Percentiles rank a stretch among this genome's conserved stretches.
Conservation (phyloP, 495 filamentous ascomycete species). For the Parathielavia hyrcaniae region DNA sequence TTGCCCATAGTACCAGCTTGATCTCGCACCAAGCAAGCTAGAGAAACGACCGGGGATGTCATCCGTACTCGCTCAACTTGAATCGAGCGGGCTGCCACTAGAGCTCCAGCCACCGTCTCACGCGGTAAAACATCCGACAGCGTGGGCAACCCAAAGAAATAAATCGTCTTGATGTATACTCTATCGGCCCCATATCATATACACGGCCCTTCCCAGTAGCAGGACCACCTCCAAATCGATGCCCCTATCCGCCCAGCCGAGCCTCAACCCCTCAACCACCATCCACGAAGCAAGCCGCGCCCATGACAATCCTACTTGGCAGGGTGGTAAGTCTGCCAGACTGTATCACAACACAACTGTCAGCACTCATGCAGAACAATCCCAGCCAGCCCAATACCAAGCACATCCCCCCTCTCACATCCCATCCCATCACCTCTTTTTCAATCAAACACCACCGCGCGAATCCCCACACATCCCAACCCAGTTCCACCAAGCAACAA, state of each 20-base stretch:
- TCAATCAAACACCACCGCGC: not conserved
- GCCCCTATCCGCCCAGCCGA: not conserved
- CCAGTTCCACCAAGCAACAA: conserved; percentile 6
- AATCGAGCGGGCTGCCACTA: too few species aligned
- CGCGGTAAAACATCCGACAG: not conserved
- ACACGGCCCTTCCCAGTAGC: conserved; percentile 18
- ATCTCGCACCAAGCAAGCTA: too few species aligned
- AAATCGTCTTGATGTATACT: conserved; percentile 19
- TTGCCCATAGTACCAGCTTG: too few species aligned
- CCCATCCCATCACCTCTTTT: not conserved
- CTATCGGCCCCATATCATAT: conserved; percentile 29
- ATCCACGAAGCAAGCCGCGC: not conserved
- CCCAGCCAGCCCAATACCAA: too few species aligned
- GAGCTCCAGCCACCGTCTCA: not conserved
- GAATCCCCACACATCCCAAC: not conserved
- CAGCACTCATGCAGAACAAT: not conserved
- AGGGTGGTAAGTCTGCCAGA: conserved; percentile 81
- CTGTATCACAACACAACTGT: conserved; percentile 39
- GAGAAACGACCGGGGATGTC: too few species aligned
- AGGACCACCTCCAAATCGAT: conserved; percentile 1
- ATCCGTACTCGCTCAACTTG: too few species aligned
- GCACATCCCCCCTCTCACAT: not conserved
- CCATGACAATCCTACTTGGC: conserved; percentile 18
- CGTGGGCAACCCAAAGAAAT: conserved; percentile 10
- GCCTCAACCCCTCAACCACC: not conserved